Evolutionary conservation across 2,329 filamentous ascomycete genomes (phyloP), one percentile per base, ranked within the genome.

Genomic region (Aureobasidium sp.): DNA sequence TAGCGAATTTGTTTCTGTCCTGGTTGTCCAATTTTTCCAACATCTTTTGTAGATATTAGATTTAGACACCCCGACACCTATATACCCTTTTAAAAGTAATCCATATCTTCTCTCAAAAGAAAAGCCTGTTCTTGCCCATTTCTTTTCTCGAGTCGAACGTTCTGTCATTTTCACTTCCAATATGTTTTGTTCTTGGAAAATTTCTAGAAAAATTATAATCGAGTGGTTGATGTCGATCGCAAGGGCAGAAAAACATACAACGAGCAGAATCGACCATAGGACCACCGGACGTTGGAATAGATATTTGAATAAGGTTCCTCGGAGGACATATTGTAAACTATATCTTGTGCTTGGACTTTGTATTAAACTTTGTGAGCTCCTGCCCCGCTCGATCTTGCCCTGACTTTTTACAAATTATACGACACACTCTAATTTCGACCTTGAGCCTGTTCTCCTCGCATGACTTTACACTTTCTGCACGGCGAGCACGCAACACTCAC

Each of bases 81-180:
- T 48, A 48, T 30, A 16, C n/a, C n/a, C n/a, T n/a, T n/a, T n/a
- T n/a, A 48, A 37, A 48, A 48, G 29, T 48, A 30, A 48, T 32
- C 30, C 29, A 37, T 14, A 48, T 37, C 10, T 14, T 37, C 3
- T 14, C 16, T 10, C 19, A 19, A 7, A 30, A 48, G 7, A 37
- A 16, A 37, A 48, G 32, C 30, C 22, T 37, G 10, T 37, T 37
- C 41, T 12, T 38, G 7, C 35, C n/a, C 19, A 38, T 19, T 19
- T 30, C 12, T 29, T 7, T 34, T 12, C 41, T 45, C n/a, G n/a
- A n/a, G n/a, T n/a, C n/a, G n/a, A n/a, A n/a, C n/a, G n/a, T n/a
- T n/a, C n/a, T n/a, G n/a, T n/a, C n/a, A n/a, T 45, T 19, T 16
- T 42, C 27, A 7, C 4, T 44, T 21, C 27, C 3, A 32, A 22